Conservation (phyloP, 2,329 filamentous ascomycete genomes). For the Colletotrichum lentis region DNA sequence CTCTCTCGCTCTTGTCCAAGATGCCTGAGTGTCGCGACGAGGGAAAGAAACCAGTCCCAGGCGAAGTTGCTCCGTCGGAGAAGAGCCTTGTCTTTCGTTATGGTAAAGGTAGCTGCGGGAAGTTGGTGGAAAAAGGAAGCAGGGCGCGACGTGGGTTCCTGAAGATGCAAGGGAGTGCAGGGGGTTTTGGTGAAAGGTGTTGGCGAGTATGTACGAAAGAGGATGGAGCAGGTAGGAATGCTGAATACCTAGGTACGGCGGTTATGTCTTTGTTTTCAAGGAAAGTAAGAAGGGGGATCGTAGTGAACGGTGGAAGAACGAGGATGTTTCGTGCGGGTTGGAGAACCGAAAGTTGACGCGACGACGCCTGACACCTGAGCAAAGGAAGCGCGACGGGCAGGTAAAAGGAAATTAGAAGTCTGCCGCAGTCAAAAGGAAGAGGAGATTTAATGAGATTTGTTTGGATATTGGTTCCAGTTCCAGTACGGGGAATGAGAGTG, state of each 20-base stretch:
- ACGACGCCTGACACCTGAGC: not conserved
- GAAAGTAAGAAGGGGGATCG: constrained; percentile 12
- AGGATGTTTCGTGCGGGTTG: constrained; percentile 24
- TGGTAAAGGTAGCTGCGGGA: constrained; percentile 6
- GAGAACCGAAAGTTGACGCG: constrained; percentile 15
- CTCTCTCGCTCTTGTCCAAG: constrained; percentile 17
- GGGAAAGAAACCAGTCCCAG: constrained; percentile 7
- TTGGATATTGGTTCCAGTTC: constrained; percentile 27
- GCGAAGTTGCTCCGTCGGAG: constrained; percentile 6
- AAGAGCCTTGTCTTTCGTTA: constrained; percentile 8
- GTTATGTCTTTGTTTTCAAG: constrained; percentile 5
- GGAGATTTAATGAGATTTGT: constrained; percentile 36
- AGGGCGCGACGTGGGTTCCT: constrained; percentile 20
- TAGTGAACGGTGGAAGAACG: constrained; percentile 25
- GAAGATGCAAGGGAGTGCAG: constrained; percentile 26
- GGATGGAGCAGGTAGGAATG: not conserved
- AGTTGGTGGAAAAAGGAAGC: constrained; percentile 7
- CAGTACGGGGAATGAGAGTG: constrained; percentile 8
- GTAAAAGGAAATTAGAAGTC: constrained; percentile 26
- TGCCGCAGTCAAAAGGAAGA: constrained; percentile 26
- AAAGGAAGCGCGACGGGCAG: constrained; percentile 20
- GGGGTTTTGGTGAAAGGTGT: not conserved
- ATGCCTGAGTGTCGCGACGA: not conserved
- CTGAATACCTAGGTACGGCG: not conserved
- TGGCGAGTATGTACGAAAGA: constrained; percentile 13